Evolutionary conservation across 352 stramenopile species (phyloP).

Genomic region (Phytophthora palmivora): DNA sequence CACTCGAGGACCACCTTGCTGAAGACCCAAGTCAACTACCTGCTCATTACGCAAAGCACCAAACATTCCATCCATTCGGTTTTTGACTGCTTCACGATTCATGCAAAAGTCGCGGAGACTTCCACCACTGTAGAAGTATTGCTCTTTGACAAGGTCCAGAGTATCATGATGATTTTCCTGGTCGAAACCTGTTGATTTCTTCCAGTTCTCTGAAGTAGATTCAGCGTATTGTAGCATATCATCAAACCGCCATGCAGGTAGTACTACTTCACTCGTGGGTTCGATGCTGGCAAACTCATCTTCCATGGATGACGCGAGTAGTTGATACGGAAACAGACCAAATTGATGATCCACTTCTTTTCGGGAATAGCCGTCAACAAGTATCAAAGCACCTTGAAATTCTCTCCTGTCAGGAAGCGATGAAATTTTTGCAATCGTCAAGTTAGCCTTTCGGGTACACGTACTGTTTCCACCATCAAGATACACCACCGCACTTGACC

Average conservation of each 20-base stretch:
- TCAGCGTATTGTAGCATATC: slow-evolving; percentile 30
- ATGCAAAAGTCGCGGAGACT: slow-evolving; percentile 38
- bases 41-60: slow-evolving; percentile 3
- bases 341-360: slow-evolving; percentile 24
- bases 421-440: slow-evolving; percentile 19
- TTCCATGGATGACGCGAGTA: slow-evolving; percentile 25
- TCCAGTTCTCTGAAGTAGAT: slow-evolving; percentile 26
- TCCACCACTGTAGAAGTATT: slow-evolving; percentile 42
- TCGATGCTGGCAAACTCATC: slow-evolving; percentile 1
- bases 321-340: slow-evolving; percentile 23
- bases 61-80: slow-evolving; percentile 26
- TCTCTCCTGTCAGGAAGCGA: slow-evolving; percentile 29
- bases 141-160: slow-evolving; percentile 16
- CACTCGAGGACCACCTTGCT: neutral
- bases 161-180: slow-evolving; percentile 9
- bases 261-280: slow-evolving; percentile 15
- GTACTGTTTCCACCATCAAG: slow-evolving; percentile 21
- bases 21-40: slow-evolving; percentile 19
- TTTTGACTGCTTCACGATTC: slow-evolving; percentile 17
- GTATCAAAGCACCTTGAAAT: slow-evolving; percentile 22
- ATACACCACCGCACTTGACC: slow-evolving; percentile 24
- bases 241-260: slow-evolving; percentile 30
- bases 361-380: slow-evolving; percentile 33
- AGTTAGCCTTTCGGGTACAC: slow-evolving; percentile 21
- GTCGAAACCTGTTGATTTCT: slow-evolving; percentile 16